Percentiles rank a stretch among this genome's conserved stretches.
Evolutionary conservation across 2,329 filamentous ascomycete genomes (phyloP).

Genomic region (Pseudopithomyces chartarum): DNA sequence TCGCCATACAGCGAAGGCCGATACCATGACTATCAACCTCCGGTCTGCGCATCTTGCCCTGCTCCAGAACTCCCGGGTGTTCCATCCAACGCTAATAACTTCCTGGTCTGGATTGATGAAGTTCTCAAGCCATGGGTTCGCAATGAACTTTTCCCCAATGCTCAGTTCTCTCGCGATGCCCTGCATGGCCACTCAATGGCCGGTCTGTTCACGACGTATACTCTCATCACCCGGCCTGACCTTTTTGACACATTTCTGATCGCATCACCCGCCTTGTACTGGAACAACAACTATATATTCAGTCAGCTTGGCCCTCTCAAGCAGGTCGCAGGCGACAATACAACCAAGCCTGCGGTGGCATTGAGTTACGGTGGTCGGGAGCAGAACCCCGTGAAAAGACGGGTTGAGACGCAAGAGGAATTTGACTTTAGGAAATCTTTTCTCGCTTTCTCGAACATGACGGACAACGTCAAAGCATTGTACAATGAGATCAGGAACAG

Average conservation of each 20-base stretch:
- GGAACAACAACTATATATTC: slow-evolving; percentile 52
- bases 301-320: slow-evolving; percentile 28
- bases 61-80: slow-evolving; percentile 34
- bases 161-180: slow-evolving; percentile 46
- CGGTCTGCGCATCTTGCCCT: slow-evolving; percentile 35
- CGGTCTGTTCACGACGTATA: slow-evolving; percentile 54
- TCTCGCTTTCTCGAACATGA: slow-evolving; percentile 29
- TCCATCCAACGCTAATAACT: slow-evolving; percentile 52
- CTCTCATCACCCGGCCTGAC: slow-evolving; percentile 48
- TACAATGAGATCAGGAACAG: slow-evolving; percentile 29
- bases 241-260: slow-evolving; percentile 54
- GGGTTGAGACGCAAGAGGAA: slow-evolving; percentile 33
- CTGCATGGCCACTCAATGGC: slow-evolving; percentile 58
- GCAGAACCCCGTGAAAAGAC: slow-evolving; percentile 28
- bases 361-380: slow-evolving; percentile 38
- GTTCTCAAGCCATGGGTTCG: slow-evolving; percentile 45
- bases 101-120: slow-evolving; percentile 51
- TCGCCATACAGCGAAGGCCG: slow-evolving; percentile 34
- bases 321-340: slow-evolving; percentile 6
- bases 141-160: slow-evolving; percentile 33
- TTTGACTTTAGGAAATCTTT: slow-evolving; percentile 33
- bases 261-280: slow-evolving; percentile 55
- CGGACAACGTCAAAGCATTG: slow-evolving; percentile 24
- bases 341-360: slow-evolving; percentile 35
- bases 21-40: slow-evolving; percentile 35